Base-by-base conservation (phyloP, 352 stramenopile genomes). In the Globisporangium nunn region DNA sequence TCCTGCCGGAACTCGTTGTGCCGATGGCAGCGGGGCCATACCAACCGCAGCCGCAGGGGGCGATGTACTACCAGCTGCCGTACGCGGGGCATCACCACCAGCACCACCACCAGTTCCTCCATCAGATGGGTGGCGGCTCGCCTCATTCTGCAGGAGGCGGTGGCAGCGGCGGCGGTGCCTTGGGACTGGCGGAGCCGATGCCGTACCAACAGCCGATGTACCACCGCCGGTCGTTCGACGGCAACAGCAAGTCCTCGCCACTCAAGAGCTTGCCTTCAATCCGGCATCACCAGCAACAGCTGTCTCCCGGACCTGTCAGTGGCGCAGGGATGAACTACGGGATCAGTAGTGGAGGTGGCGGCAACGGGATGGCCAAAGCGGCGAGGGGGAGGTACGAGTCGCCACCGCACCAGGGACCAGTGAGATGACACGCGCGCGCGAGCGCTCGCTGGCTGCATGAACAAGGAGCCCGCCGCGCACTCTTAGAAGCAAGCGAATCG, bases 1-100 rank as follows among this genome's bases (percentile, higher is more conserved):
- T 64, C 17, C 18, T 64, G 29, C 58, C 58, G 29, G 52, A 64
- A 31, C 40, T 64, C 33, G 33, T 63, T 10, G 12, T 47, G 35
- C 54, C 54, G 14, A 61, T 61, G 48, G 17, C 47, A 10, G 37
- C 54, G 2, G 47, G n/a, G 50, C 15, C 33, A 41, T 56, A 45
- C 40, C 56, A 62, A 29, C 47, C 35, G 3, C 40, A 51, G 53
- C 41, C 29, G 28, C 56, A 62, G 39, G 40, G 18, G 10, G 49
- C 48, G 17, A 29, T 56, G 48, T 62, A 46, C 41, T 62, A 62
- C 31, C 48, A 44, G 30, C 47, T 30, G 29, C 50, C 45, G 39
- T 56, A 56, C 35, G 39, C n/a, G 6, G 4, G 30, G 10, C 56
- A 62, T 23, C 56, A 54, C 23, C 48, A 35, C 31, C 46, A 59